Evolutionary conservation across 768 basidiomycete species (phyloP).

Genomic region (Boletus rubescentipes): DNA sequence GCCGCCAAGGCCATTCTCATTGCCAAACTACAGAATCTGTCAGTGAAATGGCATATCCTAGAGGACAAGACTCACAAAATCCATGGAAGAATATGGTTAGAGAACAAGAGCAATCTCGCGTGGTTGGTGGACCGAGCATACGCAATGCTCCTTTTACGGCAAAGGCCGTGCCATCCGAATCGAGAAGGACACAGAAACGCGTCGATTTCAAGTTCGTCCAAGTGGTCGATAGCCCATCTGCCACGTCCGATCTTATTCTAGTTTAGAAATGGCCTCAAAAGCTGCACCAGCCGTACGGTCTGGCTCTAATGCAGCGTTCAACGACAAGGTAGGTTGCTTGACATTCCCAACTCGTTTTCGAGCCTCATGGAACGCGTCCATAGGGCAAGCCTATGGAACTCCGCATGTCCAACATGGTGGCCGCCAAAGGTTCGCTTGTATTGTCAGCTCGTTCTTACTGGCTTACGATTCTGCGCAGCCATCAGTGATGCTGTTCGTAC

Average conservation of each 20-base stretch:
- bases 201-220: slow-evolving; percentile 13
- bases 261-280: slow-evolving; percentile 31
- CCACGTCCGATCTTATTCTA: slow-evolving; percentile 10
- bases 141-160: slow-evolving; percentile 31
- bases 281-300: slow-evolving; percentile 24
- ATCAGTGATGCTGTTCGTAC: slow-evolving; percentile 98
- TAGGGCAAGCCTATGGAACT: slow-evolving; percentile 99
- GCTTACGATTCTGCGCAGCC: slow-evolving; percentile 46
- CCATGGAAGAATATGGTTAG: slow-evolving; percentile 34
- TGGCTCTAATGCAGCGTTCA: slow-evolving; percentile 76
- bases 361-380: slow-evolving; percentile 28
- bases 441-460: neutral
- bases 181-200: slow-evolving; percentile 19
- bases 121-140: slow-evolving; percentile 14
- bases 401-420: slow-evolving; percentile 94
- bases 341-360: neutral
- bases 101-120: slow-evolving; percentile 14
- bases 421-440: slow-evolving; percentile 78
- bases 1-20: slow-evolving; percentile 37
- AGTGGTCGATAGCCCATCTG: slow-evolving; percentile 12
- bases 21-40: slow-evolving; percentile 34
- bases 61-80: slow-evolving; percentile 33
- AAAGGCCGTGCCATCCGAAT: slow-evolving; percentile 31
- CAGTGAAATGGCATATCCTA: neutral
- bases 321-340: slow-evolving; percentile 65